Evolutionary conservation across 1,284 basidiomycete species (phyloP).

Genomic region (Ceratorhiza oryzae-sativae): DNA sequence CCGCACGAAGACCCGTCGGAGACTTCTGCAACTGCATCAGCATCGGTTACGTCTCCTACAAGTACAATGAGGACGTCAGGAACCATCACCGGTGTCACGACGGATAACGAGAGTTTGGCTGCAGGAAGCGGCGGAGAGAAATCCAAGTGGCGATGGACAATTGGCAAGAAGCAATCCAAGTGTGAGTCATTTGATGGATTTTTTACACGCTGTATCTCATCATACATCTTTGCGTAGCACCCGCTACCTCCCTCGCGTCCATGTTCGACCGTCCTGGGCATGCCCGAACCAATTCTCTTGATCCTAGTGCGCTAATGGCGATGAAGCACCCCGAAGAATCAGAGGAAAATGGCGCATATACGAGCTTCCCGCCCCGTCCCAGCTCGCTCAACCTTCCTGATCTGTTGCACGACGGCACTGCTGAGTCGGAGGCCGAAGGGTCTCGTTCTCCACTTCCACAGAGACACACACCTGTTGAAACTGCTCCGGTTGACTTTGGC

Average conservation of each 20-base stretch:
- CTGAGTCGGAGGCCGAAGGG: constrained; percentile 2
- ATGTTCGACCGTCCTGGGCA: constrained; percentile 24
- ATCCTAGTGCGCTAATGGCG: constrained; percentile 6
- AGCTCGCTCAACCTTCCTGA: constrained; percentile 69
- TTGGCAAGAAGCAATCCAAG: constrained; percentile 72
- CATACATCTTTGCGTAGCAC: constrained; percentile 45
- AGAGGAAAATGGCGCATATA: constrained; percentile 52
- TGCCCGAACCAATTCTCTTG: constrained; percentile 30
- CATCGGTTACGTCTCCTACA: background rate
- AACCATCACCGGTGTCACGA: constrained; percentile 6
- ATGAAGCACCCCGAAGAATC: constrained; percentile 49
- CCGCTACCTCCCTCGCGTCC: constrained; percentile 46
- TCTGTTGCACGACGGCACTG: constrained; percentile 54
- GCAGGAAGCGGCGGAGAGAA: constrained; percentile 11
- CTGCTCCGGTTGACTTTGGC: constrained; percentile 35
- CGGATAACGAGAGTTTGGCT: constrained; percentile 19
- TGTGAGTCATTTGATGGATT: constrained; percentile 56
- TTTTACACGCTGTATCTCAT: constrained; percentile 38
- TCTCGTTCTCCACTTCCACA: constrained; percentile 16
- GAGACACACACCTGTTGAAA: constrained; percentile 31
- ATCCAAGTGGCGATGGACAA: constrained; percentile 60
- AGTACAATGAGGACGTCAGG: background rate
- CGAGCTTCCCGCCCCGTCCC: constrained; percentile 44
- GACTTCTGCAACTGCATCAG: background rate
- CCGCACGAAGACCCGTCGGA: background rate